These are phyloP conservation scores for Penicillium goetzii DNA, from an alignment of 495 filamentous ascomycete species.

Conservation along the genomic window DNA sequence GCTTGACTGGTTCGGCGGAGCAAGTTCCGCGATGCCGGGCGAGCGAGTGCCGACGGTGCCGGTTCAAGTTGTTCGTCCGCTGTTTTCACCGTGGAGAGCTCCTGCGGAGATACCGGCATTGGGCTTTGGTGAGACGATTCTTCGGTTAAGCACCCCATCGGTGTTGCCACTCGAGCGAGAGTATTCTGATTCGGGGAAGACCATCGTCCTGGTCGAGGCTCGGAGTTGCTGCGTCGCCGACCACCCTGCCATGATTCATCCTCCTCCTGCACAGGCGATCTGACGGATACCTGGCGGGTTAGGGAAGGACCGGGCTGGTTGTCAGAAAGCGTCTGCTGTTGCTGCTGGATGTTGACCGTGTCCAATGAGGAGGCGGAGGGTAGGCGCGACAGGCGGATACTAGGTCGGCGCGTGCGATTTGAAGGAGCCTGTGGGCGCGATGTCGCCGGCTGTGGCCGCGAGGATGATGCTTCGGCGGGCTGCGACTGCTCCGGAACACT, in stretches of 20 bases:
- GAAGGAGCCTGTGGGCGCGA: slow-evolving; percentile 25
- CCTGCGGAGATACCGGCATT: slow-evolving; percentile 2
- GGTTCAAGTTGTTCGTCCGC: slow-evolving; percentile 10
- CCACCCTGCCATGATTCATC: slow-evolving; percentile 38
- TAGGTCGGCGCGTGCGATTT: slow-evolving; percentile 40
- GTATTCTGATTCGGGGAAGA: slow-evolving; percentile 38
- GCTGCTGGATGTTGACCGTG: slow-evolving; percentile 16
- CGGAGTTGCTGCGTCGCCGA: slow-evolving; percentile 52
- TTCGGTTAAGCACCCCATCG: slow-evolving; percentile 42
- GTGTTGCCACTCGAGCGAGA: slow-evolving; percentile 39
- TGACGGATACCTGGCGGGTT: slow-evolving; percentile 19
- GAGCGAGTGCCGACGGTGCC: slow-evolving; percentile 22
- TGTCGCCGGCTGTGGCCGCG: slow-evolving; percentile 17
- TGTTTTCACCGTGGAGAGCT: slow-evolving; percentile 3
- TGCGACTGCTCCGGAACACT: slow-evolving; percentile 16
- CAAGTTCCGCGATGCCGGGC: slow-evolving; percentile 26
- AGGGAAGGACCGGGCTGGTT: slow-evolving; percentile 13
- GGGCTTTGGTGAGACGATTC: slow-evolving; percentile 38
- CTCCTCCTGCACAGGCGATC: slow-evolving; percentile 31
- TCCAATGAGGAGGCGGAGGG: slow-evolving; percentile 34
- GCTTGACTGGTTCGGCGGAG: slow-evolving; percentile 44
- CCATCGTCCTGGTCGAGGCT: slow-evolving; percentile 47
- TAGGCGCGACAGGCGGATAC: slow-evolving; percentile 45
- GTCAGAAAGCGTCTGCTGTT: slow-evolving; percentile 11
- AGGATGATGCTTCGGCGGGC: slow-evolving; percentile 17